Evolutionary conservation across 2,329 filamentous ascomycete genomes (phyloP).

Genomic region (Ceratocystis cacaofunesta): DNA sequence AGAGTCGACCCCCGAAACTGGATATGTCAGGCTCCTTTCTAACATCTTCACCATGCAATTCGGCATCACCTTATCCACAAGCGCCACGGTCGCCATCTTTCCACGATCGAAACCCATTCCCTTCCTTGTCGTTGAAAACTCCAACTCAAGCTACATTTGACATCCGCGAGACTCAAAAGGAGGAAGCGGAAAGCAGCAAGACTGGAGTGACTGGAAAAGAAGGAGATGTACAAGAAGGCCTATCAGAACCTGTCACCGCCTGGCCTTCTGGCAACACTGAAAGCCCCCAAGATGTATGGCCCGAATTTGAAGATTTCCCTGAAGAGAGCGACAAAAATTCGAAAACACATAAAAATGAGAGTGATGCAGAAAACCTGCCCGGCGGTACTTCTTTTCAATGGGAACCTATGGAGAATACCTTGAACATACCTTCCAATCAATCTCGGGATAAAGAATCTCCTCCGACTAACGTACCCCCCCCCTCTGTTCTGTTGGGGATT

Average conservation of each 20-base stretch:
- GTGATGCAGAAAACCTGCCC: not conserved
- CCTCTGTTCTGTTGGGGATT: conserved; percentile 62
- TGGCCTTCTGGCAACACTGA: conserved; percentile 29
- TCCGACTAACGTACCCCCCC: conserved; percentile 79
- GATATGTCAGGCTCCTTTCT: not conserved
- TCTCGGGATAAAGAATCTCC: conserved; percentile 31
- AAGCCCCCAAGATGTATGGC: conserved; percentile 33
- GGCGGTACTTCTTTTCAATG: conserved; percentile 23
- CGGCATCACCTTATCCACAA: conserved; percentile 29
- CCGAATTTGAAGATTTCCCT: conserved; percentile 35
- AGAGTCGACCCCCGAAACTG: conserved; percentile 4
- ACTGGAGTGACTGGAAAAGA: conserved; percentile 24
- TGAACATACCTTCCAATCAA: not conserved
- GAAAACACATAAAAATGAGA: not conserved
- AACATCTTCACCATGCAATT: not conserved
- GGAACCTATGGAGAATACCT: conserved; percentile 28
- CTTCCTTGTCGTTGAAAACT: conserved; percentile 33
- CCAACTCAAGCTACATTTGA: conserved; percentile 25
- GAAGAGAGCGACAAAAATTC: conserved; percentile 6
- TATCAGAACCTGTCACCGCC: conserved; percentile 27
- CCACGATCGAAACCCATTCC: conserved; percentile 38
- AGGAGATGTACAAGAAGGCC: not conserved
- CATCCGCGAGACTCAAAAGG: not conserved
- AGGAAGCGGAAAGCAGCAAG: conserved; percentile 18
- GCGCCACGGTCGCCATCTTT: conserved; percentile 39